Evolutionary conservation across 2,329 filamentous ascomycete species (phyloP), one percentile per base, ranked within the genome.

Genomic region (Neonectria sp.): DNA sequence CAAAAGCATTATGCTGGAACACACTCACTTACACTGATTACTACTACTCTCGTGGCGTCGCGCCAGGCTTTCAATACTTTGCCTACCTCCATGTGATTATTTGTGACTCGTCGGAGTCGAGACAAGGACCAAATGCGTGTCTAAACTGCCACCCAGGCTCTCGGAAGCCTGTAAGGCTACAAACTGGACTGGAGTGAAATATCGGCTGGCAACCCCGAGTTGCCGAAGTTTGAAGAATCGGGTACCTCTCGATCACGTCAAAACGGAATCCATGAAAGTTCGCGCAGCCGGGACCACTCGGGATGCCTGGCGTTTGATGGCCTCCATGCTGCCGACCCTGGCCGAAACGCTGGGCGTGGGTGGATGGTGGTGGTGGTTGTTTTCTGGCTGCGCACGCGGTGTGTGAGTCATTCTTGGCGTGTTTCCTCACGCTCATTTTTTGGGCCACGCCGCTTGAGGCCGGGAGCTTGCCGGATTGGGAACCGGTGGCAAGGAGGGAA

Each of bases 1-100:
- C 68, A 75, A 76, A 75, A 76, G 74, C 74, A 75, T 76, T 75
- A 71, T 75, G 71, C 74, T 74, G 68, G 61, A 73, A 68, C 40
- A 35, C 67, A 71, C 60, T 60, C 51, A 61, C 52, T 61, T 57
- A 57, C 56, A 53, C 55, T 53, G 59, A 48, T 48, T 55, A 40
- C 55, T 64, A 40, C 27, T 48, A 56, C 56, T 60, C 31, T 37
- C 4, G 27, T 53, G 48, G 58, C 25, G 11, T 25, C 27, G n/a
- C 27, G 40, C 59, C 49, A 27, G 52, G 3, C 24, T n/a, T 31
- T 59, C 49, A 45, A 52, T 27, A 59, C 27, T 21, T 40, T 55
- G n/a, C 48, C 33, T 21, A 33, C 48, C 40, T 21, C 31, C 15
- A 24, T 55, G 65, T 60, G 60, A 60, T 40, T 21, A 60, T 43